Conservation (phyloP, 345 rosid species). For the Trapa bicornis region DNA sequence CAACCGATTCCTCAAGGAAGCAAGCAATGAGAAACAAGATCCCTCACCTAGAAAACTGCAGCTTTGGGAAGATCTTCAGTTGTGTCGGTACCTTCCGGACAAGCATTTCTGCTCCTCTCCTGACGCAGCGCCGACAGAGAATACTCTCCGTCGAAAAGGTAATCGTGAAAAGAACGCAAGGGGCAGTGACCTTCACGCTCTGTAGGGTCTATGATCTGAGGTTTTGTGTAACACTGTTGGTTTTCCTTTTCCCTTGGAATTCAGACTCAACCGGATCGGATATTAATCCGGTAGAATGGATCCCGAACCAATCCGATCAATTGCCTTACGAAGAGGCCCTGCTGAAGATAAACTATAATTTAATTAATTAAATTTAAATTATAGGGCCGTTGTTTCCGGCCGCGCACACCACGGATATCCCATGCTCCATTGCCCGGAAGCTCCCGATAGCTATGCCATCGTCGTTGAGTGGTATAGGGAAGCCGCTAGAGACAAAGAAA, state of each 20-base stretch:
- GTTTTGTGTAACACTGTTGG: no score
- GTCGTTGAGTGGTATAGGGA: constrained; percentile 64
- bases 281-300: not conserved
- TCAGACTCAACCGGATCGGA: not conserved
- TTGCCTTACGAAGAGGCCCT: no score
- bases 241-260: not conserved
- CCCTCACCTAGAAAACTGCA: not conserved
- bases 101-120: not conserved
- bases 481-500: constrained; percentile 77
- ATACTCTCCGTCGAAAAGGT: not conserved
- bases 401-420: constrained; percentile 74
- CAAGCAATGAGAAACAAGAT: not conserved
- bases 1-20: not conserved
- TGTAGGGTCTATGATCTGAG: not conserved
- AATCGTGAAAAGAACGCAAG: not conserved
- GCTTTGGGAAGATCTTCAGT: constrained; percentile 1
- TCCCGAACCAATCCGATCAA: no score
- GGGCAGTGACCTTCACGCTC: not conserved
- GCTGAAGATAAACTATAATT: no score
- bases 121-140: not conserved
- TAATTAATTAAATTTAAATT: no score
- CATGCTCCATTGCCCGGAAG: constrained; percentile 70
- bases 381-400: constrained; percentile 92
- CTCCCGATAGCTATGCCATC: constrained; percentile 88
- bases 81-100: not conserved